These are phyloP conservation scores for Paulownia fortunei DNA, from an alignment of 257 asterid genomes.

Conservation along the genomic window DNA sequence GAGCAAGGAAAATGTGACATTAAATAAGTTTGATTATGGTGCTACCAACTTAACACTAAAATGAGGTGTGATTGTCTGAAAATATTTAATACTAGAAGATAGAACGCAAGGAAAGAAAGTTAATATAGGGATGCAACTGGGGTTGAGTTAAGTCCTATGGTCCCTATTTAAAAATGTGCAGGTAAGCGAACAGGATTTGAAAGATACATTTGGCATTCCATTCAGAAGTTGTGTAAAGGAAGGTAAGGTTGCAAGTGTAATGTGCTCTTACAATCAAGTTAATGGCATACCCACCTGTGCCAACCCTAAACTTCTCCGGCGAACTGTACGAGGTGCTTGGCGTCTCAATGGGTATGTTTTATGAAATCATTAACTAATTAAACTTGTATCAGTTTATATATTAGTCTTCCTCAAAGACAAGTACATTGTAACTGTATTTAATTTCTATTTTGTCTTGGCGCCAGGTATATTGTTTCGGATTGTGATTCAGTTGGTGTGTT, in stretches of 20 bases:
- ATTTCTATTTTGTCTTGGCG: neutral
- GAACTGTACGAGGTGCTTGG: slow-evolving; percentile 78
- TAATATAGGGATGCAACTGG: no score
- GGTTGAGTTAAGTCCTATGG: no score
- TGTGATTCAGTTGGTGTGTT: slow-evolving; percentile 85
- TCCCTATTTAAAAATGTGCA: no score
- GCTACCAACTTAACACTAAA: no score
- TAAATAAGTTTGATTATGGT: no score
- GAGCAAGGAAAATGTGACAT: no score
- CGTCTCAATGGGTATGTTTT: slow-evolving; percentile 61
- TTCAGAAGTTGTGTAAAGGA: slow-evolving; percentile 79
- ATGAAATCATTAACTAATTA: neutral
- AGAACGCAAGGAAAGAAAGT: no score
- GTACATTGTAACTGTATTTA: neutral
- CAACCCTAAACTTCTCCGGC: slow-evolving; percentile 69
- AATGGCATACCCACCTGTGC: slow-evolving; percentile 92
- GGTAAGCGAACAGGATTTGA: slow-evolving; percentile 80
- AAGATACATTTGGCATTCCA: slow-evolving; percentile 76
- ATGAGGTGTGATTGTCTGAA: no score
- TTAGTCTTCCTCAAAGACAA: no score
- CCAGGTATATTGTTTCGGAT: slow-evolving; percentile 74
- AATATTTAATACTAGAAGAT: no score
- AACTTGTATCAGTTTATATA: neutral
- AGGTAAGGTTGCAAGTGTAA: slow-evolving; percentile 89
- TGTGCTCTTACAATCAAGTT: slow-evolving; percentile 95